Base-by-base conservation (phyloP, 306 rosid genomes). In the Cajanus cajan region DNA sequence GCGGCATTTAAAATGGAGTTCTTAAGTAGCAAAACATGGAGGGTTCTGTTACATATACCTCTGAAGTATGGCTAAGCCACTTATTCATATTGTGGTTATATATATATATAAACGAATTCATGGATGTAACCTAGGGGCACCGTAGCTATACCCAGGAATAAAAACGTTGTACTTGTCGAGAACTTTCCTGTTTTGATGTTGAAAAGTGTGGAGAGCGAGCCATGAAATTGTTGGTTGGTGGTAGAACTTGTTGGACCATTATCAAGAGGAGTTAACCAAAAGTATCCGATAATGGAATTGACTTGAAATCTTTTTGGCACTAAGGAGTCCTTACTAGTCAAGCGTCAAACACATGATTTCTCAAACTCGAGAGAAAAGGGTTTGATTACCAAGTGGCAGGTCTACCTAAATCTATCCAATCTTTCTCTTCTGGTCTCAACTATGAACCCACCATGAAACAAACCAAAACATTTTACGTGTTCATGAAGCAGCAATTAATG, bases 331-430 rank as follows among this genome's bases (percentile, higher is more conserved):
- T 80, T 72, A 80, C 33, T 76, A 6, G 74, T 68, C 82, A 78
- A 78, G 69, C 69, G 39, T 57, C 76, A 70, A 70, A n/a, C 14
- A 6, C 22, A 48, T 70, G 44, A 48, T 70, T 70, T n/a, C 76
- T 31, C 62, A 33, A 70, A 65, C 73, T 71, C 10, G 14, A 61
- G 44, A 52, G 61, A 62, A 25, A 34, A 68, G 63, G 37, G 79
- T 90, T 88, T 85, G 43, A 67, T 85, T 90, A 84, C 85, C 82
- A 90, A 88, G 88, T 68, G 84, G 89, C 92, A 90, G 89, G 78
- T 85, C 41, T 43, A 67, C 75, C 82, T 78, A 79, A 79, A 77
- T 86, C 79, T 61, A 80, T 78, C 87, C 52, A 76, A 68, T 80
- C 87, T 72, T 57, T 51, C 63, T 83, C 80, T 61, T 64, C 50